Evolutionary conservation across 1,139 yeast genomes (phyloP).

Genomic region (Yamadazyma blattariae): DNA sequence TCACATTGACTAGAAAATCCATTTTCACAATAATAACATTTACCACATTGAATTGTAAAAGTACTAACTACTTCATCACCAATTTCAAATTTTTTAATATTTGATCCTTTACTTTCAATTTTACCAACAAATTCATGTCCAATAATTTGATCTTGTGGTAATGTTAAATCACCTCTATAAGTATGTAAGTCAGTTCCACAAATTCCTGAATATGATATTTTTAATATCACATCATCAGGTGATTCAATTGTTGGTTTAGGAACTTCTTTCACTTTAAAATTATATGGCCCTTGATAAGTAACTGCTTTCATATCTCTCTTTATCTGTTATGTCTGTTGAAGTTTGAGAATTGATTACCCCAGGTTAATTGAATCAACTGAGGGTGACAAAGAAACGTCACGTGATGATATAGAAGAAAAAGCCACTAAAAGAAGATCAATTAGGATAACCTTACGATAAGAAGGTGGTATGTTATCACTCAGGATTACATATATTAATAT

Average conservation of each 20-base stretch:
- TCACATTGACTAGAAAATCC: conserved; percentile 55
- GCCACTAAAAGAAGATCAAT: too few species aligned
- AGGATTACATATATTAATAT: too few species aligned
- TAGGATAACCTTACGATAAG: too few species aligned
- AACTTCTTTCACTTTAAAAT: conserved; percentile 40
- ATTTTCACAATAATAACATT: conserved; percentile 52
- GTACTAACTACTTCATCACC: conserved; percentile 51
- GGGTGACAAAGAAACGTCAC: too few species aligned
- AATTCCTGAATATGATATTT: conserved; percentile 52
- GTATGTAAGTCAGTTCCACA: conserved; percentile 65
- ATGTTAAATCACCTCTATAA: conserved; percentile 53
- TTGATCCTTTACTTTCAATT: conserved; percentile 36
- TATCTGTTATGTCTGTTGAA: too few species aligned
- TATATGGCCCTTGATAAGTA: conserved; percentile 50
- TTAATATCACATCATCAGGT: conserved; percentile 49
- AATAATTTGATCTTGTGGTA: conserved; percentile 34
- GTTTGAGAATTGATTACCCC: not conserved
- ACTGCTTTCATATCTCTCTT: conserved; percentile 62
- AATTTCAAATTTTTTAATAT: conserved; percentile 26
- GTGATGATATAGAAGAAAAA: too few species aligned
- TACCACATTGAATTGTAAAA: conserved; percentile 56
- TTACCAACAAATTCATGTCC: conserved; percentile 54
- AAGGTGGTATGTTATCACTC: too few species aligned
- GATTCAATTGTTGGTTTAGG: conserved; percentile 41
- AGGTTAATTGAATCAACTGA: too few species aligned